Conservation (phyloP, 1,284 basidiomycete genomes). For the Chalciporus sp. region DNA sequence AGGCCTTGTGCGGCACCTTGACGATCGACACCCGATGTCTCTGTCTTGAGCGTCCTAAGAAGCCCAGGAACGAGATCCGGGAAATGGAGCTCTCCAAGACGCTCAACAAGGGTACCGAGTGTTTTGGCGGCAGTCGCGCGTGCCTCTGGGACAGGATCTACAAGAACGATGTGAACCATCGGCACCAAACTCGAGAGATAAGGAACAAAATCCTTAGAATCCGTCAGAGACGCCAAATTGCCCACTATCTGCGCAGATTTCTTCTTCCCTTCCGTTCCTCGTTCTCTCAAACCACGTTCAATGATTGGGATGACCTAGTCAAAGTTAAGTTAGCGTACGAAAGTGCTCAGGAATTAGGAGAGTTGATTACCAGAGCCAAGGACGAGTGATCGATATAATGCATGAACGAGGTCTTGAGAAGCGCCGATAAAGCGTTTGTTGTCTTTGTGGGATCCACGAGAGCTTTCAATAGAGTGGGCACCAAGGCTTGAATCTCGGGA, state of each 20-base stretch:
- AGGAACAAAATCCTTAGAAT: constrained; percentile 96
- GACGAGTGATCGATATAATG: constrained; percentile 99
- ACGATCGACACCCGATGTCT: constrained; percentile 93
- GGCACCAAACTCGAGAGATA: constrained; percentile 90
- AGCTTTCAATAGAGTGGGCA: constrained; percentile 92
- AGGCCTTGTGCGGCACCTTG: constrained; percentile 98
- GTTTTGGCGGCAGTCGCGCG: constrained; percentile 97
- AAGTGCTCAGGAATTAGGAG: constrained; percentile 1
- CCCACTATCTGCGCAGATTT: constrained; percentile 98
- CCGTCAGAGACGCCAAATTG: constrained; percentile 93
- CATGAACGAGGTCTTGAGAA: constrained; percentile 95
- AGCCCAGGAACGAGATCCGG: constrained; percentile 94
- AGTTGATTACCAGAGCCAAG: constrained; percentile 77
- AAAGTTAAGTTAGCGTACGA: constrained; percentile 9
- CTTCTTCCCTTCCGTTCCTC: constrained; percentile 92
- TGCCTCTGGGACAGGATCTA: constrained; percentile 96
- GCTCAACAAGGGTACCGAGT: constrained; percentile 95
- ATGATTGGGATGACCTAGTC: constrained; percentile 90
- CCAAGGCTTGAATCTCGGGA: constrained; percentile 92
- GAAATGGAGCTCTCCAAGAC: constrained; percentile 94
- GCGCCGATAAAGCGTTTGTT: constrained; percentile 75
- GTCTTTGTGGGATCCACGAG: constrained; percentile 97
- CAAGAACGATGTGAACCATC: constrained; percentile 89
- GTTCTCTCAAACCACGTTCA: constrained; percentile 90
- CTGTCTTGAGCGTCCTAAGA: constrained; percentile 87